Base-by-base conservation (phyloP, 1,139 yeast genomes). In the Torulaspora globosa region DNA sequence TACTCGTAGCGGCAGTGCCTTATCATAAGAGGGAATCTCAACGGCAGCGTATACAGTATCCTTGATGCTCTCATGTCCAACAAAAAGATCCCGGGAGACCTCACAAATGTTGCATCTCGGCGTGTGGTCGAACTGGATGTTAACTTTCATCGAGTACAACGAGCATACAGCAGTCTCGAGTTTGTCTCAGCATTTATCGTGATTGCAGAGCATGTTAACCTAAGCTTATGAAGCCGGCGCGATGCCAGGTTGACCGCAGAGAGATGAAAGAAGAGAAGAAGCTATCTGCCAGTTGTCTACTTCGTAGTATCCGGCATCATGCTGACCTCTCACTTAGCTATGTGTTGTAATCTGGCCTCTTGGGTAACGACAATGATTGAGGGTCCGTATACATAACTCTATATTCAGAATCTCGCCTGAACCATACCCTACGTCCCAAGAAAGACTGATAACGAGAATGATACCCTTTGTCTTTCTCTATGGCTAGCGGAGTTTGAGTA, bases 21-120 rank as follows among this genome's bases (percentile, higher is more conserved):
- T 24, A 18, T 46, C 44, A 36, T 56, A 55, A 37, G 47, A 35
- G 6, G 52, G 51, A 16, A 56, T n/a, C 21, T 33, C 42, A 21
- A 56, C 39, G 14, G 40, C 36, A 15, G 53, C 55, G 39, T 44
- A 55, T n/a, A 27, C 31, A 3, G 37, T 24, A 24, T 32, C 19
- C n/a, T 43, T 38, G 5, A 28, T 14, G 5, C 32, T 11, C 3
- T 23, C 27, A 29, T 39, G 38, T 12, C 19, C 31, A 2, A 30
- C 40, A 26, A 36, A 41, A 7, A 53, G 11, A 28, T 50, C 43
- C 34, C 28, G 5, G 10, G 55, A 45, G 1, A 51, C 41, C 27
- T 42, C 47, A 36, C 48, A 46, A 14, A 24, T 29, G 9, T 34
- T 44, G 26, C 30, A 41, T 31, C 19, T 19, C 5, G 38, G 18